These are phyloP conservation scores for Phaeosphaeriaceae sp. DNA, from an alignment of 2,329 filamentous ascomycete genomes.

Conservation along the genomic window DNA sequence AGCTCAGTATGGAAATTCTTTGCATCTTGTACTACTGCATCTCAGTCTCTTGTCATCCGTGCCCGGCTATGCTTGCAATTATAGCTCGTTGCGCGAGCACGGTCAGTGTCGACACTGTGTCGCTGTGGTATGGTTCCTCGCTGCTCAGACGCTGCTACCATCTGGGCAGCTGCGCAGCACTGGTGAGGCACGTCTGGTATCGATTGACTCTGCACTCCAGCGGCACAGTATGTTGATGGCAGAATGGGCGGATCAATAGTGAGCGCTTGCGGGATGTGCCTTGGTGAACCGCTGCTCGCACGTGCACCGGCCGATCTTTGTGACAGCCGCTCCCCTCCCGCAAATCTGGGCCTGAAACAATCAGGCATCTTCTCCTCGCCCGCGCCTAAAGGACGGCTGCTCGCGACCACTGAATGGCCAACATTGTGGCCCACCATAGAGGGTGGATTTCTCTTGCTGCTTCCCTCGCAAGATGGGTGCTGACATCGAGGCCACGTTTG, in stretches of 20 bases:
- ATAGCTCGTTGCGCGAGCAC: slow-evolving; percentile 15
- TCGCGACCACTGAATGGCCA: slow-evolving; percentile 10
- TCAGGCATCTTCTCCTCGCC: slow-evolving; percentile 14
- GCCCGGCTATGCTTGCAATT: slow-evolving; percentile 22
- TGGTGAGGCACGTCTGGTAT: background rate
- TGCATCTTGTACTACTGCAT: slow-evolving; percentile 5
- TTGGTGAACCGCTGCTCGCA: slow-evolving; percentile 10
- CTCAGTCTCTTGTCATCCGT: slow-evolving; percentile 4
- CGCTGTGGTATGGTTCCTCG: slow-evolving; percentile 9
- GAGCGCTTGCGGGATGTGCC: slow-evolving; percentile 25
- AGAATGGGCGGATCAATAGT: background rate
- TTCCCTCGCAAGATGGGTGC: background rate
- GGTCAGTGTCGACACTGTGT: slow-evolving; percentile 7
- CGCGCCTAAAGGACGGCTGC: slow-evolving; percentile 23
- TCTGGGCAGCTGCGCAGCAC: background rate
- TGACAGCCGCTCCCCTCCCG: slow-evolving; percentile 16
- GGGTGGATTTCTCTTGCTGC: background rate
- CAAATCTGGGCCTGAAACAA: slow-evolving; percentile 22
- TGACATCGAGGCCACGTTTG: slow-evolving; percentile 19
- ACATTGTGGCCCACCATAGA: slow-evolving; percentile 2
- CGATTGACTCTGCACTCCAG: slow-evolving; percentile 1
- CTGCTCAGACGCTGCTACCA: background rate
- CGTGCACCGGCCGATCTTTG: slow-evolving; percentile 16
- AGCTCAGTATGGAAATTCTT: slow-evolving; percentile 3
- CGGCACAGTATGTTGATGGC: background rate